Conservation (phyloP, 164 flowering plant species). For the Vitis rupestris region DNA sequence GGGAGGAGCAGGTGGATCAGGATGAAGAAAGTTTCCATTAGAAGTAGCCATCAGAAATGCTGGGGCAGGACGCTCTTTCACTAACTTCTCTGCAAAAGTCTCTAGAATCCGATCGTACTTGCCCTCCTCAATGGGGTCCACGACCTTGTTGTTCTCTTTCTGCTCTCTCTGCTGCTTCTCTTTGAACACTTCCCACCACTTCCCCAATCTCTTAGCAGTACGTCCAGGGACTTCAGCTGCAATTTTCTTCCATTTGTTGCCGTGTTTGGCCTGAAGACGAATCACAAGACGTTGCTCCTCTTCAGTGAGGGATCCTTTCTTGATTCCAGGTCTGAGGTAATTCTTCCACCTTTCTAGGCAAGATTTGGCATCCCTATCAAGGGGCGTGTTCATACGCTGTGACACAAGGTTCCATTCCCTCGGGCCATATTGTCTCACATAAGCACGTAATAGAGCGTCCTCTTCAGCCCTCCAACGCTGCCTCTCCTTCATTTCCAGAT, state of each 20-base stretch:
- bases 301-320: slow-evolving; percentile 81
- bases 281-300: slow-evolving; percentile 86
- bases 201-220: slow-evolving; percentile 87
- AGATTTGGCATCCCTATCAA: slow-evolving; percentile 78
- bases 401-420: slow-evolving; percentile 87
- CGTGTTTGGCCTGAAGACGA: slow-evolving; percentile 84
- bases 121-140: slow-evolving; percentile 58
- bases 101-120: slow-evolving; percentile 82
- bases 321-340: slow-evolving; percentile 86
- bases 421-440: slow-evolving; percentile 85
- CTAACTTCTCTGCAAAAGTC: slow-evolving; percentile 86
- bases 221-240: slow-evolving; percentile 89
- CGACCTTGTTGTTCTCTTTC: slow-evolving; percentile 37
- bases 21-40: slow-evolving; percentile 59
- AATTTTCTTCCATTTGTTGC: slow-evolving; percentile 94
- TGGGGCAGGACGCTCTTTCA: slow-evolving; percentile 49
- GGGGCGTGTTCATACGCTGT: slow-evolving; percentile 77
- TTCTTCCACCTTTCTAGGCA: slow-evolving; percentile 96
- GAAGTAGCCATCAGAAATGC: slow-evolving; percentile 64
- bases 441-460: slow-evolving; percentile 74
- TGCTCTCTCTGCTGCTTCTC: slow-evolving; percentile 79
- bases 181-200: slow-evolving; percentile 98
- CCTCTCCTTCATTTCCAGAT: slow-evolving; percentile 83
- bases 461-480: slow-evolving; percentile 90
- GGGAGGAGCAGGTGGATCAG: slow-evolving; percentile 45